Percentiles rank a stretch among this genome's conserved stretches.
These are phyloP conservation scores for Logfia minima DNA, from an alignment of 129 eudicot genomes.

Conservation along the genomic window DNA sequence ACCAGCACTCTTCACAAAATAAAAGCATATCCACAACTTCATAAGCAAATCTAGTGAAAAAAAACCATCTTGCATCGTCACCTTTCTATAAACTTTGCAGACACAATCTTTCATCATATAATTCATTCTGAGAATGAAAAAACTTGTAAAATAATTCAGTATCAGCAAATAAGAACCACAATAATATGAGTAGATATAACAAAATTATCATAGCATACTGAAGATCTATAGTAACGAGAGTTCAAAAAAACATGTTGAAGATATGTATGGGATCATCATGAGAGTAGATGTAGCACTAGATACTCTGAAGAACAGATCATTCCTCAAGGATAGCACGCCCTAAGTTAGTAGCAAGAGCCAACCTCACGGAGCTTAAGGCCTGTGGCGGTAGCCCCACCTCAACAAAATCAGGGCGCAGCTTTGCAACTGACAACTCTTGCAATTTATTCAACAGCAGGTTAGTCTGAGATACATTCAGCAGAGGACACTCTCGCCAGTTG, in stretches of 20 bases:
- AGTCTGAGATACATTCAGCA: conserved; percentile 72
- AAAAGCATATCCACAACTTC: background rate
- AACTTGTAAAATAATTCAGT: background rate
- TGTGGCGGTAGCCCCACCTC: conserved; percentile 73
- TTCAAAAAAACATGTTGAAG: background rate
- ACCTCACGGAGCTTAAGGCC: conserved; percentile 73
- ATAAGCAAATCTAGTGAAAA: background rate
- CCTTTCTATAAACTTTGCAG: background rate
- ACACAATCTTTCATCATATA: background rate
- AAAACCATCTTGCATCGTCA: background rate
- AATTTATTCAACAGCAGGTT: conserved; percentile 73
- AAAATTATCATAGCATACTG: background rate
- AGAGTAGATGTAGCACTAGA: conserved; percentile 7
- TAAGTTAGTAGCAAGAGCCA: conserved; percentile 92
- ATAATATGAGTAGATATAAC: background rate
- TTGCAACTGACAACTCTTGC: conserved; percentile 82
- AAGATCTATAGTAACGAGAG: background rate
- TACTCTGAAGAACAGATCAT: conserved; percentile 22
- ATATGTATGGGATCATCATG: background rate
- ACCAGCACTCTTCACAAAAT: background rate
- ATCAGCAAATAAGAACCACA: background rate
- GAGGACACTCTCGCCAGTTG: conserved; percentile 67
- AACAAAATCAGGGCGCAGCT: conserved; percentile 68
- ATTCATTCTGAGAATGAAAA: background rate
- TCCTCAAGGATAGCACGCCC: conserved; percentile 85